phyloP scores from a whole-genome alignment of 495 filamentous ascomycete genomes.

The Neurospora tetraspora region DNA sequence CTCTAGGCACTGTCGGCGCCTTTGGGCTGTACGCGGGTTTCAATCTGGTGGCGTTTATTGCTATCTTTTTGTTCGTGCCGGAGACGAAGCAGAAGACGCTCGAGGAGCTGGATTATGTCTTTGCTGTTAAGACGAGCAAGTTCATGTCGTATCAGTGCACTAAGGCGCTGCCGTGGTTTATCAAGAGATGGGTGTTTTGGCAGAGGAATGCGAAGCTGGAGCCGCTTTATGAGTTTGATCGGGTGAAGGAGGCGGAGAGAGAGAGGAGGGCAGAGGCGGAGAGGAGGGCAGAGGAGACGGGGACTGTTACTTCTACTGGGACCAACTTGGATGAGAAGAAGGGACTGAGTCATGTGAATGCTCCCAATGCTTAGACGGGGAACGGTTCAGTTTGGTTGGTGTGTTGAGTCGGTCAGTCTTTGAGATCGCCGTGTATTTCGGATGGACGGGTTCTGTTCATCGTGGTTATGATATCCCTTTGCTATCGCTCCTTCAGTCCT shows the following conservation, averaged over 20 bases:
- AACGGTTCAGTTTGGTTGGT: neutral
- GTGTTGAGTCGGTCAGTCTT: neutral
- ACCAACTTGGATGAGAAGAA: neutral
- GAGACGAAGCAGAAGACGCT: constrained; percentile 61
- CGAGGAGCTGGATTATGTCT: constrained; percentile 81
- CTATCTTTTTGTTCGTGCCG: constrained; percentile 60
- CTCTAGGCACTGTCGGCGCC: constrained; percentile 42
- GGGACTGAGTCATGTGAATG: neutral
- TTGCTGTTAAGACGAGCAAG: constrained; percentile 55
- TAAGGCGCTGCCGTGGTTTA: constrained; percentile 56
- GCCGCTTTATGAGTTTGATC: constrained; percentile 53
- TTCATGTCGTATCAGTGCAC: constrained; percentile 56
- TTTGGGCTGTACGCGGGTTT: constrained; percentile 53
- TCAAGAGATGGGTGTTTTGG: constrained; percentile 56
- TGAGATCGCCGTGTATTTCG: neutral
- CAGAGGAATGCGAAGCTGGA: constrained; percentile 42
- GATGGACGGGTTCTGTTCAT: neutral
- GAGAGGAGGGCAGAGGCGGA: neutral
- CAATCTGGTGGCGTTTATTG: constrained; percentile 49
- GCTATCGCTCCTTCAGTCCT: neutral
- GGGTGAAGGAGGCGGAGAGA: neutral
- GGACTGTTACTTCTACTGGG: neutral
- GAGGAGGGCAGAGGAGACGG: neutral
- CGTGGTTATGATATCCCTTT: neutral
- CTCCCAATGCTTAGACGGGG: neutral